phyloP scores from a whole-genome alignment of 805 yeast genomes.

The Ogataea angusta region DNA sequence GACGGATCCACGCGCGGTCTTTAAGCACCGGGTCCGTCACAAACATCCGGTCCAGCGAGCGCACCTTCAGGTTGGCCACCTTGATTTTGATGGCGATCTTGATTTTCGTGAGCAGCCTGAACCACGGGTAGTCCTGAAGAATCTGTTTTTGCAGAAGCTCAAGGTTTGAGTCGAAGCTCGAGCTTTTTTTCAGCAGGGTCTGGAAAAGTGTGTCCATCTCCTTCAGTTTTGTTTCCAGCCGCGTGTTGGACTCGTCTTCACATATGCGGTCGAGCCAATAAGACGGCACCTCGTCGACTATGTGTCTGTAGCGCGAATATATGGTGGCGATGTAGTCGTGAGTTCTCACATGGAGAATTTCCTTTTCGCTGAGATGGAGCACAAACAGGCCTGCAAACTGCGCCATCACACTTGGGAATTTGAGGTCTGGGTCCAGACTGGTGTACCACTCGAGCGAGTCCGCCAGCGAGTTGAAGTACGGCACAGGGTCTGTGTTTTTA shows the following conservation, averaged over 20 bases:
- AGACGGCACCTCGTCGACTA: conserved; percentile 26
- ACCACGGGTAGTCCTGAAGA: conserved; percentile 76
- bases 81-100: conserved; percentile 56
- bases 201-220: conserved; percentile 9
- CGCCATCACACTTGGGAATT: conserved; percentile 53
- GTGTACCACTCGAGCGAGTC: conserved; percentile 59
- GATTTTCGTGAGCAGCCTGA: conserved; percentile 55
- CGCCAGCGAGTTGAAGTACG: conserved; percentile 55
- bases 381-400: conserved; percentile 56
- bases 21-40: conserved; percentile 43
- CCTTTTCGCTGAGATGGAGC: conserved; percentile 53
- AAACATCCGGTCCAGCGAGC: conserved; percentile 55
- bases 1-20: conserved; percentile 59
- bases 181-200: conserved; percentile 10
- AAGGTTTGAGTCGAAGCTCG: conserved; percentile 21
- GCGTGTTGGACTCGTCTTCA: conserved; percentile 25
- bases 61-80: conserved; percentile 48
- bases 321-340: conserved; percentile 47
- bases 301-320: conserved; percentile 31
- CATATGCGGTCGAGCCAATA: conserved; percentile 29
- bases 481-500: conserved; percentile 44
- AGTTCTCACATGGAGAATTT: conserved; percentile 49
- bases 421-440: conserved; percentile 43
- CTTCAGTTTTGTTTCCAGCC: conserved; percentile 12
- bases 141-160: conserved; percentile 46